Conservation (phyloP, 2,329 filamentous ascomycete species). For the Xylariaceae sp. region DNA sequence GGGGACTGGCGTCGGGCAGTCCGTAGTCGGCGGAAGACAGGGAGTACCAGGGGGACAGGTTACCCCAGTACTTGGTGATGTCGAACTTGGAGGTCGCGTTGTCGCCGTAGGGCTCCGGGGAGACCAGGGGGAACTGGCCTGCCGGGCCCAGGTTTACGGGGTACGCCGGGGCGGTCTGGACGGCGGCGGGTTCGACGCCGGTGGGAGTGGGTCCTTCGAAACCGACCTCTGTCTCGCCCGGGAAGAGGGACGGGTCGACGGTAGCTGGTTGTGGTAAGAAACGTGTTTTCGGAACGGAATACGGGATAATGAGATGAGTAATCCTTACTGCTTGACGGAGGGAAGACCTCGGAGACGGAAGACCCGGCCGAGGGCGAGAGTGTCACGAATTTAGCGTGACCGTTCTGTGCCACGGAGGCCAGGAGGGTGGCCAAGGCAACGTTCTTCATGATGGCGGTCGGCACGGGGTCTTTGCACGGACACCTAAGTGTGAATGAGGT, state of each 20-base stretch:
- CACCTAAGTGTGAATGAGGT: neutral
- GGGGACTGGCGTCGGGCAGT: constrained; percentile 29
- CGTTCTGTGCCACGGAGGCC: neutral
- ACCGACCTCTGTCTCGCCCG: constrained; percentile 29
- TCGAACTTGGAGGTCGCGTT: constrained; percentile 25
- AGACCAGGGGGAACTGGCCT: constrained; percentile 31
- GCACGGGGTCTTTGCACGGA: neutral
- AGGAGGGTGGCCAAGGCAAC: neutral
- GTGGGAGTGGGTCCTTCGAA: constrained; percentile 29
- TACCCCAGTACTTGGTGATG: constrained; percentile 33
- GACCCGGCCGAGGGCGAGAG: constrained; percentile 16
- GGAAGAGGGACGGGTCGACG: constrained; percentile 29
- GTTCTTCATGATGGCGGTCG: neutral
- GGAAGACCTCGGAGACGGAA: constrained; percentile 19
- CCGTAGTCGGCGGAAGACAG: constrained; percentile 32
- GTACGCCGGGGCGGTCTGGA: constrained; percentile 28
- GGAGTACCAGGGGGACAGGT: constrained; percentile 33
- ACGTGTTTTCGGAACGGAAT: neutral
- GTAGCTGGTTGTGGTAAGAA: constrained; percentile 20
- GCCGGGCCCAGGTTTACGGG: constrained; percentile 27
- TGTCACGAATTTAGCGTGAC: neutral
- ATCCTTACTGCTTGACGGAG: constrained; percentile 22
- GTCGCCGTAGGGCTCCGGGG: constrained; percentile 26
- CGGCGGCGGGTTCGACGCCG: constrained; percentile 29
- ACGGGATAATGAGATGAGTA: neutral